Conservation (phyloP, 805 yeast genomes). For the Cyberlindnera americana region DNA sequence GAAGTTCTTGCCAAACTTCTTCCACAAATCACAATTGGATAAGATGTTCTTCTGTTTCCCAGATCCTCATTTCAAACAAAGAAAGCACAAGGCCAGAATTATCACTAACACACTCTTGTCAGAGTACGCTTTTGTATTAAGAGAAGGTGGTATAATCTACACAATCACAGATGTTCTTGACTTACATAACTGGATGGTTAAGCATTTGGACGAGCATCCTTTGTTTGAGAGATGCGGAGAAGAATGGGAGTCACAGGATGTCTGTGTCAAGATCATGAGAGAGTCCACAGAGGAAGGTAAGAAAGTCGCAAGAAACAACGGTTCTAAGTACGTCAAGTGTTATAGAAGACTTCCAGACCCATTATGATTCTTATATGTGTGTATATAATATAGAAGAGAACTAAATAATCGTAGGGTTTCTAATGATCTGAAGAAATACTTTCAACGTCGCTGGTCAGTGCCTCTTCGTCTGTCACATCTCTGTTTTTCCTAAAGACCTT, state of each 20-base stretch:
- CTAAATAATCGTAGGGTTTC: neutral
- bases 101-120: slow-evolving; percentile 83
- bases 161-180: slow-evolving; percentile 96
- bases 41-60: slow-evolving; percentile 98
- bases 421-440: slow-evolving; percentile 12
- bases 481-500: slow-evolving; percentile 27
- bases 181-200: slow-evolving; percentile 93
- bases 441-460: slow-evolving; percentile 24
- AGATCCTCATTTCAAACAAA: slow-evolving; percentile 97
- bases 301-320: slow-evolving; percentile 88
- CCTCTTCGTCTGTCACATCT: slow-evolving; percentile 24
- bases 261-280: slow-evolving; percentile 83
- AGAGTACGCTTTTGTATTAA: slow-evolving; percentile 88
- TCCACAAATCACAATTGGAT: slow-evolving; percentile 72
- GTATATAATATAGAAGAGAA: neutral
- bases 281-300: slow-evolving; percentile 98
- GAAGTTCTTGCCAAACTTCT: slow-evolving; percentile 96
- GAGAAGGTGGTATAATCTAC: slow-evolving; percentile 83
- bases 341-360: slow-evolving; percentile 70
- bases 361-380: slow-evolving; percentile 13
- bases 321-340: slow-evolving; percentile 86
- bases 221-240: slow-evolving; percentile 74
- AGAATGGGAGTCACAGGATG: slow-evolving; percentile 78
- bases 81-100: slow-evolving; percentile 96
- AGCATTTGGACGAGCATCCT: slow-evolving; percentile 88